Base-by-base conservation (phyloP, 441 rosid species). In the Erysimum pusillum region DNA sequence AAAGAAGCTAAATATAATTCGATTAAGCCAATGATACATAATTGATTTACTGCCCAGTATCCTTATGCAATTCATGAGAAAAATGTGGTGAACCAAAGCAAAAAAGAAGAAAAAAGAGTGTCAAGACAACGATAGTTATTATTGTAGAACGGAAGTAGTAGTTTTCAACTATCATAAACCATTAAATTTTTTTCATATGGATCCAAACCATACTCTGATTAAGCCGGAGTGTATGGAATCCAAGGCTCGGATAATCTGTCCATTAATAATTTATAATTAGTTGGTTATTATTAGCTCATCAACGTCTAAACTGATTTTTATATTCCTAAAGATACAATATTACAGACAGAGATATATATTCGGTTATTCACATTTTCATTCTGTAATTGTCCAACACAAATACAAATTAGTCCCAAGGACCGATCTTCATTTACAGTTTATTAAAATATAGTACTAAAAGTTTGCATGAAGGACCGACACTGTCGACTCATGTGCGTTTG, bases 401-500 rank as follows among this genome's bases (percentile, higher is more conserved):
- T 56, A 38, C 48, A 42, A 56, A 17, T 25, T 6, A 14, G 8
- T 25, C 36, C n/a, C 32, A 67, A 67, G 42, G 18, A 20, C 9
- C 32, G 9, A 42, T 15, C 4, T 12, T 57, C n/a, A 6, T 57
- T 14, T 8, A 56, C 7, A 22, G 8, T n/a, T 6, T 28, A 59
- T 60, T 61, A 20, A 41, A 46, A 25, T 39, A 51, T 9, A 59
- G 25, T 1, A n/a, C 6, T 31, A 35, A 1, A 22, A 39, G 35
- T 64, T 54, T 45, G 41, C 36, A 41, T 51, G 18, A 14, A 52
- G 54, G 14, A 64, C 76, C 67, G 76, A 71, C 61, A 64, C 20
- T 54, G 72, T 64, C 60, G 38, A 51, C 7, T 76, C 44, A 63
- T 70, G 76, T 57, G 68, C 62, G 6, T 28, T 48, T 38, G 31